Conservation (phyloP, 1,139 yeast genomes). For the Scheffersomyces parashehatae region DNA sequence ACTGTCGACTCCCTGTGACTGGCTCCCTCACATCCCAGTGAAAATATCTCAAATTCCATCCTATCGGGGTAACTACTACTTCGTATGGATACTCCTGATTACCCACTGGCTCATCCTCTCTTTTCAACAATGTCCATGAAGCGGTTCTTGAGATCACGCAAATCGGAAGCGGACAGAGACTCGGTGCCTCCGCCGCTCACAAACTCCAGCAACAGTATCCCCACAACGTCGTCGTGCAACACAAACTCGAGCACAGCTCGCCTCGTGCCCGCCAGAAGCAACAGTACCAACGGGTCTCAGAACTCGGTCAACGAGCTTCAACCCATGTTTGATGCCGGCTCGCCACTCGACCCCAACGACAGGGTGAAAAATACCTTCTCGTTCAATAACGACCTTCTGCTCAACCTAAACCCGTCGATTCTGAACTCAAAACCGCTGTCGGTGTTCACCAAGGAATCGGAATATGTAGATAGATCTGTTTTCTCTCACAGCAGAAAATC, state of each 20-base stretch:
- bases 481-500: constrained; percentile 39
- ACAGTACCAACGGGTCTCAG: constrained; percentile 32
- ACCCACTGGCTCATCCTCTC: too few species aligned
- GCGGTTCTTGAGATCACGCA: constrained; percentile 8
- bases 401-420: constrained; percentile 43
- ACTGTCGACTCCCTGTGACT: too few species aligned
- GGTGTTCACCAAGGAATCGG: constrained; percentile 29
- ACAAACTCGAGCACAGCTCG: not conserved
- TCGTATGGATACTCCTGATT: too few species aligned
- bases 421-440: constrained; percentile 25
- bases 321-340: constrained; percentile 29
- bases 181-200: too few species aligned
- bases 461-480: constrained; percentile 28
- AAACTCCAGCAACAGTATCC: not conserved
- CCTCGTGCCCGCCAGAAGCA: constrained; percentile 20
- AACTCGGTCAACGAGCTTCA: constrained; percentile 34
- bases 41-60: too few species aligned
- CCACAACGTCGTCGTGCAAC: not conserved
- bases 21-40: too few species aligned
- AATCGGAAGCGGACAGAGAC: constrained; percentile 4
- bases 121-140: constrained; percentile 7
- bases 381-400: constrained; percentile 31
- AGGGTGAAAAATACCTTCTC: constrained; percentile 9
- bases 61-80: too few species aligned
- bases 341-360: constrained; percentile 3